Percentiles rank a stretch among this genome's conserved stretches.
phyloP scores from a whole-genome alignment of 2,329 filamentous ascomycete genomes.

The Waltergamsia citrina region DNA sequence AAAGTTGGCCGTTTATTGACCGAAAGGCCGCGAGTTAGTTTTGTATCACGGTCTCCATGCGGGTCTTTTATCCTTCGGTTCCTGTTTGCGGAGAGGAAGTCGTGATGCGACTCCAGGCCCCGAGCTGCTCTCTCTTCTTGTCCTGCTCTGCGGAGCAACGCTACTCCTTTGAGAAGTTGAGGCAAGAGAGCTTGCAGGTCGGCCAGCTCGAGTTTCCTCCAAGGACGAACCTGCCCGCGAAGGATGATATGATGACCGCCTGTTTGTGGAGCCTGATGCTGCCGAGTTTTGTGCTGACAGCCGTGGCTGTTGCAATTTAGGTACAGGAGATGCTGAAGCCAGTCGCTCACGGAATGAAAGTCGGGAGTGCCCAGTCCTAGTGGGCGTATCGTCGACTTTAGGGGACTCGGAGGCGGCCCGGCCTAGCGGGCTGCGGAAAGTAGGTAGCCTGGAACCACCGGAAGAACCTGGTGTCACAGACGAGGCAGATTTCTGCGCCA shows the following conservation, averaged over 20 bases:
- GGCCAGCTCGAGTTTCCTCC: slow-evolving; percentile 20
- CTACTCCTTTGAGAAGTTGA: slow-evolving; percentile 38
- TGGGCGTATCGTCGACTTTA: slow-evolving; percentile 32
- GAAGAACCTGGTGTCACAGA: slow-evolving; percentile 29
- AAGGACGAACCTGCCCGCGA: slow-evolving; percentile 21
- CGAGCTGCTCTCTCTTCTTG: slow-evolving; percentile 20
- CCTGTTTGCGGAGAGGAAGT: slow-evolving; percentile 31
- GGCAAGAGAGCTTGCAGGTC: slow-evolving; percentile 49
- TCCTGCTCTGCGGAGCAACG: slow-evolving; percentile 39
- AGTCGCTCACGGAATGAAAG: slow-evolving; percentile 46
- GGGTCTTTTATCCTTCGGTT: slow-evolving; percentile 32
- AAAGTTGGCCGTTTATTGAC: neutral
- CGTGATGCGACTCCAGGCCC: slow-evolving; percentile 36
- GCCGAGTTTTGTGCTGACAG: slow-evolving; percentile 33
- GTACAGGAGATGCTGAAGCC: slow-evolving; percentile 36
- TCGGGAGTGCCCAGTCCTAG: slow-evolving; percentile 30
- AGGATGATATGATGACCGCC: slow-evolving; percentile 45
- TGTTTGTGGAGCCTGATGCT: slow-evolving; percentile 27
- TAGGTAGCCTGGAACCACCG: slow-evolving; percentile 36
- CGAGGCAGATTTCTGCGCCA: slow-evolving; percentile 29
- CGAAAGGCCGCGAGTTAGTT: slow-evolving; percentile 6
- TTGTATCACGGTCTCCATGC: slow-evolving; percentile 34
- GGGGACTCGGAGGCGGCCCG: slow-evolving; percentile 40
- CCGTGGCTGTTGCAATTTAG: slow-evolving; percentile 33
- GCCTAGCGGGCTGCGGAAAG: slow-evolving; percentile 34